A percentile compares a stretch with the other conserved stretches of the same genome.
phyloP scores from a whole-genome alignment of 2,329 filamentous ascomycete species.

The Teratosphaeria pseudoeucalypti region DNA sequence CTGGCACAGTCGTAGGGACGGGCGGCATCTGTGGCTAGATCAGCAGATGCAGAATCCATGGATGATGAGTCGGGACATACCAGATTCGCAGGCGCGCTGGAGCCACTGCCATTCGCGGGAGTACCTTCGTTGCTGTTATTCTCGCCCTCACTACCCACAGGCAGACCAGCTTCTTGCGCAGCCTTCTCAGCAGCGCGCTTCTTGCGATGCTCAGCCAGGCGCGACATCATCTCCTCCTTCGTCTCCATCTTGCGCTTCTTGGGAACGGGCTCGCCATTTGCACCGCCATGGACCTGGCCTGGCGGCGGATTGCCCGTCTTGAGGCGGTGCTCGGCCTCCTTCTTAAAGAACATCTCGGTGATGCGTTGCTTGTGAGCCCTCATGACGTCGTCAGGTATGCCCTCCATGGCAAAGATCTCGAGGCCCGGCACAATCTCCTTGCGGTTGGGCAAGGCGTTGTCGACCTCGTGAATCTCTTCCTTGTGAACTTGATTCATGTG shows the following conservation, averaged over 20 bases:
- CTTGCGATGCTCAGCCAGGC: slow-evolving; percentile 63
- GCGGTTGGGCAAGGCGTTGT: slow-evolving; percentile 83
- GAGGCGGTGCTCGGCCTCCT: slow-evolving; percentile 70
- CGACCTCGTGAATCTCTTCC: slow-evolving; percentile 74
- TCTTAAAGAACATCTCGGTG: slow-evolving; percentile 73
- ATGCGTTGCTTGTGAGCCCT: slow-evolving; percentile 80
- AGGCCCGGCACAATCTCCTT: slow-evolving; percentile 65
- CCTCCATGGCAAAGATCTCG: slow-evolving; percentile 98
- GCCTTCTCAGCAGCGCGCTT: slow-evolving; percentile 63
- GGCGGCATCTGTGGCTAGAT: background rate
- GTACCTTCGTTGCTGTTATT: background rate
- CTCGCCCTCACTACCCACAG: background rate
- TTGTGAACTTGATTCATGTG: slow-evolving; percentile 99
- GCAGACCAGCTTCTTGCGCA: slow-evolving; percentile 37
- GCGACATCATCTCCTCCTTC: slow-evolving; percentile 66
- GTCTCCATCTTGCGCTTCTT: slow-evolving; percentile 66
- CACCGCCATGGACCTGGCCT: slow-evolving; percentile 10
- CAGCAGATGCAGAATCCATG: background rate
- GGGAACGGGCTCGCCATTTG: background rate
- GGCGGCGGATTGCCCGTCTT: slow-evolving; percentile 75
- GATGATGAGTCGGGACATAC: background rate
- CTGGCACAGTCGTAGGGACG: background rate
- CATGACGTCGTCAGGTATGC: slow-evolving; percentile 76
- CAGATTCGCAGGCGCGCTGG: background rate
- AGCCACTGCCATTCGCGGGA: background rate